A percentile compares a stretch with the other conserved stretches of the same genome.
Conservation (phyloP, 306 rosid species). For the Crataegus laevigata region DNA sequence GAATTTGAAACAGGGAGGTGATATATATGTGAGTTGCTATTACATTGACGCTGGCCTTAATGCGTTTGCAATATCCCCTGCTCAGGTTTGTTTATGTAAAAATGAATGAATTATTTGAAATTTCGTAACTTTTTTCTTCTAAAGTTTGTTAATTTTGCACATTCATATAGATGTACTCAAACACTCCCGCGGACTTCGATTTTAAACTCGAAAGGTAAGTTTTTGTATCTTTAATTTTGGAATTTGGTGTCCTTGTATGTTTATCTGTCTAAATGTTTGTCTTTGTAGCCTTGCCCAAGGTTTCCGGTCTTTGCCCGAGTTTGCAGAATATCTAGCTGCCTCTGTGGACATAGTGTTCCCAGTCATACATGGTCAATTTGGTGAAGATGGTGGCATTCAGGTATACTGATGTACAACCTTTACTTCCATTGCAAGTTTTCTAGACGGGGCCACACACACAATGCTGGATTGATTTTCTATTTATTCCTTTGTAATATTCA, state of each 20-base stretch:
- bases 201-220: slow-evolving; percentile 81
- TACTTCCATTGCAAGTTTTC: neutral
- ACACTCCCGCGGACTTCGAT: slow-evolving; percentile 96
- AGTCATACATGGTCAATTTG: slow-evolving; percentile 87
- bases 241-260: slow-evolving; percentile 1
- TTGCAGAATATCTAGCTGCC: slow-evolving; percentile 71
- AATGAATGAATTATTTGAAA: neutral
- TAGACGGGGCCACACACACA: neutral
- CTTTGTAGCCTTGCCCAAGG: slow-evolving; percentile 82
- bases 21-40: slow-evolving; percentile 74
- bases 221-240: neutral
- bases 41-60: slow-evolving; percentile 69
- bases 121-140: neutral
- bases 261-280: slow-evolving; percentile 18
- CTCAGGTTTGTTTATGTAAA: slow-evolving; percentile 54
- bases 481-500: neutral
- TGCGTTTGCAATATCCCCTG: slow-evolving; percentile 76
- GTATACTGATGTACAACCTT: slow-evolving; percentile 24
- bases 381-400: slow-evolving; percentile 98
- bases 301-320: slow-evolving; percentile 57
- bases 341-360: slow-evolving; percentile 87
- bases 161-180: slow-evolving; percentile 73
- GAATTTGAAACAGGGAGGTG: slow-evolving; percentile 59
- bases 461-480: neutral
- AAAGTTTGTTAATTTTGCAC: neutral